Conservation (phyloP, 225 moss, liverwort and hornwort genomes). For the Polytrichum commune region DNA sequence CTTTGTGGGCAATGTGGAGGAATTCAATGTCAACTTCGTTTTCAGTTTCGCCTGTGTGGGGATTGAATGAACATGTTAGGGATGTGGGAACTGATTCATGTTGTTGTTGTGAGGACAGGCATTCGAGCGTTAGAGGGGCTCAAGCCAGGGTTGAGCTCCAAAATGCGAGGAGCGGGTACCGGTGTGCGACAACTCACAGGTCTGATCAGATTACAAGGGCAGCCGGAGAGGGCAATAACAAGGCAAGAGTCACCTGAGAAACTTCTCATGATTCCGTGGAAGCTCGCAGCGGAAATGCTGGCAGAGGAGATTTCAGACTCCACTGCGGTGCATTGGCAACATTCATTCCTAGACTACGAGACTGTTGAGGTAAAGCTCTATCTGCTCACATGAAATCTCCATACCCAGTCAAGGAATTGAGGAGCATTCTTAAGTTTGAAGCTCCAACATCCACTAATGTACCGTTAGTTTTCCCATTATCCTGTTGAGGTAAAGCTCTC, state of each 20-base stretch:
- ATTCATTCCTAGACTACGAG: slow-evolving; percentile 36
- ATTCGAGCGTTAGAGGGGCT: slow-evolving; percentile 50
- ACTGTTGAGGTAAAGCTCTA: slow-evolving; percentile 19
- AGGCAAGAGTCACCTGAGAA: slow-evolving; percentile 20
- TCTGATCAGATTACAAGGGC: neutral
- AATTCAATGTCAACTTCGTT: neutral
- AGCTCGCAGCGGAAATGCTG: slow-evolving; percentile 25
- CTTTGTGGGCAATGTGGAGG: neutral
- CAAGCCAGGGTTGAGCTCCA: slow-evolving; percentile 28
- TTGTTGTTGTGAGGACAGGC: slow-evolving; percentile 18
- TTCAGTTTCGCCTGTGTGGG: neutral
- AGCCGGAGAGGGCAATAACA: slow-evolving; percentile 13
- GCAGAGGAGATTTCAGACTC: slow-evolving; percentile 17
- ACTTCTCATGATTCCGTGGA: slow-evolving; percentile 52
- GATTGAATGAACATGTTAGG: neutral
- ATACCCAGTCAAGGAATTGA: neutral
- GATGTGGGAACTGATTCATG: neutral
- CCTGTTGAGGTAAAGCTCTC: slow-evolving; percentile 10
- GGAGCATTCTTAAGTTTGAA: neutral
- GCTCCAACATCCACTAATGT: neutral
- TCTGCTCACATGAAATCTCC: neutral
- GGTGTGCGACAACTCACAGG: slow-evolving; percentile 2
- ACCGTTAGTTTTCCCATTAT: neutral
- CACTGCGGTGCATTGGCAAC: slow-evolving; percentile 27
- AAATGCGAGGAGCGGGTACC: slow-evolving; percentile 19